Evolutionary conservation across 306 rosid genomes (phyloP).

Genomic region (Lithocarpus polystachyus): DNA sequence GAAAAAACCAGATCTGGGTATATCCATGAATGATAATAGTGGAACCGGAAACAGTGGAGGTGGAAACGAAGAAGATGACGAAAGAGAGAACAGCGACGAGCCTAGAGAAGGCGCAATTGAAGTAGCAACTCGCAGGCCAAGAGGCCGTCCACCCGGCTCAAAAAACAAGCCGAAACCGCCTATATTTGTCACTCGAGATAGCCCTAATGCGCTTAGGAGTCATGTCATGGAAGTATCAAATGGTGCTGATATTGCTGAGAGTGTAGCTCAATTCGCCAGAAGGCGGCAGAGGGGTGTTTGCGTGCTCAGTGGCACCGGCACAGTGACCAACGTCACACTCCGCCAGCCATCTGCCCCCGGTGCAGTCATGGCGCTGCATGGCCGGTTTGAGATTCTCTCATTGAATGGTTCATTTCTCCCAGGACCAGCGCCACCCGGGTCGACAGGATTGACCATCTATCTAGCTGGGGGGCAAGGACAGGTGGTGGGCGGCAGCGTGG

Average conservation of each 20-base stretch:
- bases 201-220: slow-evolving; percentile 82
- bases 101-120: slow-evolving; percentile 71
- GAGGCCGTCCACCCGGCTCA: slow-evolving; percentile 78
- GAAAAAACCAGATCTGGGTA: slow-evolving; percentile 71
- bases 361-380: slow-evolving; percentile 63
- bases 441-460: slow-evolving; percentile 70
- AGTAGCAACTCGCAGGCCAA: slow-evolving; percentile 45
- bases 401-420: slow-evolving; percentile 69
- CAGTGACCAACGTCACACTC: slow-evolving; percentile 65
- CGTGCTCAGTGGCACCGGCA: slow-evolving; percentile 64
- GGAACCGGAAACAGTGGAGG: slow-evolving; percentile 2
- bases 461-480: slow-evolving; percentile 80
- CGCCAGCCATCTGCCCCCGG: slow-evolving; percentile 61
- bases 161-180: slow-evolving; percentile 82
- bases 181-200: slow-evolving; percentile 70
- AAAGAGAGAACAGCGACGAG: slow-evolving; percentile 64
- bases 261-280: slow-evolving; percentile 67
- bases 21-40: slow-evolving; percentile 49
- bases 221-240: slow-evolving; percentile 83
- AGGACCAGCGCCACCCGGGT: slow-evolving; percentile 60
- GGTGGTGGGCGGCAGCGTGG: slow-evolving; percentile 72
- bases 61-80: slow-evolving; percentile 46
- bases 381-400: slow-evolving; percentile 74
- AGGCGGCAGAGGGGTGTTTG: slow-evolving; percentile 69
- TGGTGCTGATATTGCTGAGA: slow-evolving; percentile 63